Evolutionary conservation across 345 rosid genomes (phyloP).

Genomic region (Kandelia obovata): DNA sequence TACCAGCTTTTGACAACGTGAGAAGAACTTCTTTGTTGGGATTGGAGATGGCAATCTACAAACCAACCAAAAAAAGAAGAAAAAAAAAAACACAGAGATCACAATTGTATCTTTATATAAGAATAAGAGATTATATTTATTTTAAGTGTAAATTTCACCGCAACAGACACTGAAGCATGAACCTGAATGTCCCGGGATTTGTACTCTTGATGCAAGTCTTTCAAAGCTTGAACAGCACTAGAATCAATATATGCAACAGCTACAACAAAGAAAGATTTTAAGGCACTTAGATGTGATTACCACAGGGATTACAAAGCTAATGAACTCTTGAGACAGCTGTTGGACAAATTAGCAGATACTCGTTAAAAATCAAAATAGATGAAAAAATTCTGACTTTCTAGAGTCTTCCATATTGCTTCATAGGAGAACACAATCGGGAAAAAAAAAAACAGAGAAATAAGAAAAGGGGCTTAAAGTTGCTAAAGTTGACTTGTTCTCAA

Average conservation of each 20-base stretch:
- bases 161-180: neutral
- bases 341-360: too few species aligned
- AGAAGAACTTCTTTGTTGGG: slow-evolving; percentile 78
- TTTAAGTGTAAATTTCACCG: neutral
- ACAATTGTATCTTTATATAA: neutral
- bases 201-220: slow-evolving; percentile 86
- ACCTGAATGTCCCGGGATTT: slow-evolving; percentile 84
- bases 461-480: too few species aligned
- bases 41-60: slow-evolving; percentile 82
- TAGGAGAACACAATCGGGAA: too few species aligned
- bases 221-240: slow-evolving; percentile 90
- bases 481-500: too few species aligned
- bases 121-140: too few species aligned
- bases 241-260: slow-evolving; percentile 89
- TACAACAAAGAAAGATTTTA: slow-evolving; percentile 25
- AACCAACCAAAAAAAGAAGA: neutral
- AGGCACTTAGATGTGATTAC: neutral
- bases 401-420: too few species aligned
- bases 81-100: neutral
- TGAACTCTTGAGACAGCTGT: too few species aligned
- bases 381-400: too few species aligned
- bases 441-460: too few species aligned
- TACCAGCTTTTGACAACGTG: slow-evolving; percentile 70
- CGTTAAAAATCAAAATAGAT: too few species aligned
- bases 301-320: too few species aligned